A percentile compares a stretch with the other conserved stretches of the same genome.
These are phyloP conservation scores for Pistacia vera DNA, from an alignment of 345 rosid species.

Conservation along the genomic window DNA sequence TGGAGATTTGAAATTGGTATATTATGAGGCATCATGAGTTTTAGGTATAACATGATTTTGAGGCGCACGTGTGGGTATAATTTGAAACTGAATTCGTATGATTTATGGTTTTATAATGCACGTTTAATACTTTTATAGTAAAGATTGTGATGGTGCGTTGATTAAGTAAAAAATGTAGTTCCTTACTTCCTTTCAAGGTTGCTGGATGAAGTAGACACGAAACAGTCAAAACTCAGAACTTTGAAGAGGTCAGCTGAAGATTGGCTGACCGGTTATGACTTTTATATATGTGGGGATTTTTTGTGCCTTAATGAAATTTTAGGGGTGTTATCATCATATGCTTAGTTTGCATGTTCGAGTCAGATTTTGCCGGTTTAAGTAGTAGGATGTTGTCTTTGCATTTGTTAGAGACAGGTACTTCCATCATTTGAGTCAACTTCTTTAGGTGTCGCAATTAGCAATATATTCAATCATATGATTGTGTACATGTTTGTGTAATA, in stretches of 20 bases:
- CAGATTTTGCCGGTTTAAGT: neutral
- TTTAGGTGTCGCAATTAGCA: neutral
- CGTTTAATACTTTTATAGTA: neutral
- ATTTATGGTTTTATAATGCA: conserved; percentile 8
- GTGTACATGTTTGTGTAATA: neutral
- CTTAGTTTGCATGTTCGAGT: neutral
- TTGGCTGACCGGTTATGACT: conserved; percentile 6
- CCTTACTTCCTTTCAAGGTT: conserved; percentile 7
- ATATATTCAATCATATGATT: neutral
- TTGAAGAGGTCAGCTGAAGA: conserved; percentile 14
- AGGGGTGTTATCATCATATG: neutral
- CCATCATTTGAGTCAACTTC: neutral
- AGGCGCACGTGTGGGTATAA: conserved; percentile 3
- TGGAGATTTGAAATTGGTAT: neutral
- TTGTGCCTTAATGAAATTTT: neutral
- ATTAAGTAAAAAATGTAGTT: conserved; percentile 9
- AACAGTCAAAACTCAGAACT: conserved; percentile 3
- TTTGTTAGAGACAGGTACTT: neutral
- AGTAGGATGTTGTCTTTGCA: neutral
- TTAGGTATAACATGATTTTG: neutral
- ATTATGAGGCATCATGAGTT: neutral
- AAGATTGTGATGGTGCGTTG: conserved; percentile 3
- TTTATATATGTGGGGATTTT: neutral
- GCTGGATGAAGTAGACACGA: conserved; percentile 15
- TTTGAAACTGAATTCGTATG: conserved; percentile 1